phyloP scores from a whole-genome alignment of 2,329 filamentous ascomycete species.

The Stagonosporopsis cucurbitacearum region DNA sequence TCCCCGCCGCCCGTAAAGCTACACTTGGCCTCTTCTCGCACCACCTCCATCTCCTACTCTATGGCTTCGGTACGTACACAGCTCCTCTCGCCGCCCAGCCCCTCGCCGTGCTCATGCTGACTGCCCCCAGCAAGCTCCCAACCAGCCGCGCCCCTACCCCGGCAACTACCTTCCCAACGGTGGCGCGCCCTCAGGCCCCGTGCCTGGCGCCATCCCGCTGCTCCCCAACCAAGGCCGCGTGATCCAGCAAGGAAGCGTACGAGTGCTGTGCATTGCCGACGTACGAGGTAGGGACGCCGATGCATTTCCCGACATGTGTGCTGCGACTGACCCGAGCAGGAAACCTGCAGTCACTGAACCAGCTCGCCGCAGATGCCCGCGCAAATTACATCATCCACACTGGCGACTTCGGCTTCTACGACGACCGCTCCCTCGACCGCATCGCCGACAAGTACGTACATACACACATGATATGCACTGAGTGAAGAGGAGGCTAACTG shows the following conservation, averaged over 20 bases:
- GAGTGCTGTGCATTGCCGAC: slow-evolving; percentile 60
- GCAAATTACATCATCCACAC: slow-evolving; percentile 99
- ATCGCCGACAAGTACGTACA: slow-evolving; percentile 92
- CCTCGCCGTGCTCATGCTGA: slow-evolving; percentile 29
- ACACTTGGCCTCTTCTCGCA: slow-evolving; percentile 31
- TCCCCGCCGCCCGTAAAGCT: slow-evolving; percentile 19
- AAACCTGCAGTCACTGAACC: slow-evolving; percentile 93
- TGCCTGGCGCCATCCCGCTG: slow-evolving; percentile 54
- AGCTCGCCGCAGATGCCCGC: slow-evolving; percentile 90
- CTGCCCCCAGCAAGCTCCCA: slow-evolving; percentile 55
- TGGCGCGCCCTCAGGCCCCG: slow-evolving; percentile 51
- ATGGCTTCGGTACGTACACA: slow-evolving; percentile 46
- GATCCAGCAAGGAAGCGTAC: slow-evolving; percentile 56
- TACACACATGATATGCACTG: not conserved
- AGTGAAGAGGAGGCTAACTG: slow-evolving; percentile 22
- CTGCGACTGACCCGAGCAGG: slow-evolving; percentile 63
- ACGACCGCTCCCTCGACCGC: slow-evolving; percentile 91
- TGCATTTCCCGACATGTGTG: fast-evolving
- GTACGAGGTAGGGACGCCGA: slow-evolving; percentile 53
- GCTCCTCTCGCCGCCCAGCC: slow-evolving; percentile 12
- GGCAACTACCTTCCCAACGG: slow-evolving; percentile 57
- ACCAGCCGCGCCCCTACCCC: slow-evolving; percentile 58
- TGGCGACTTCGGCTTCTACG: slow-evolving; percentile 98
- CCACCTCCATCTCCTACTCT: slow-evolving; percentile 33
- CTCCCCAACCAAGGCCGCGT: slow-evolving; percentile 61